phyloP scores from a whole-genome alignment of 2,329 filamentous ascomycete genomes.

The Sclerotinia trifoliorum region DNA sequence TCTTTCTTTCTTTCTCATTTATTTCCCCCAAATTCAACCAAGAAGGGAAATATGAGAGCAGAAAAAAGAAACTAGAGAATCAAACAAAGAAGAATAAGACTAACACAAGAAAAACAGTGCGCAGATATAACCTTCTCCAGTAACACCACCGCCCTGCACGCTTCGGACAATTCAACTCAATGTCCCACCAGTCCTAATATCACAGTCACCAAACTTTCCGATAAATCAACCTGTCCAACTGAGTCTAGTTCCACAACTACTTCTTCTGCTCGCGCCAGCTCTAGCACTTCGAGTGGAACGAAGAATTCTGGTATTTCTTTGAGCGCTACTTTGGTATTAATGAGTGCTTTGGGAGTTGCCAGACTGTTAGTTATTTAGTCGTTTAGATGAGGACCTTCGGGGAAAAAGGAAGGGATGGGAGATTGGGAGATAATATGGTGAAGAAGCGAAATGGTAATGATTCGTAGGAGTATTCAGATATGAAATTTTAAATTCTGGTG shows the following conservation, averaged over 20 bases:
- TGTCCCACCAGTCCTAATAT: constrained; percentile 10
- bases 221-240: not conserved
- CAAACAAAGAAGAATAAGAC: no score
- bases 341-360: not conserved
- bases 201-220: not conserved
- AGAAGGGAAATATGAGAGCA: not conserved
- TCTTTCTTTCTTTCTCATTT: no score
- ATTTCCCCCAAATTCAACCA: no score
- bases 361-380: not conserved
- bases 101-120: not conserved
- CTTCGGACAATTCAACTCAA: not conserved
- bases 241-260: not conserved
- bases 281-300: not conserved
- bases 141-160: not conserved
- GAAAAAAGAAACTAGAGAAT: not conserved
- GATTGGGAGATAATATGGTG: not conserved
- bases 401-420: not conserved
- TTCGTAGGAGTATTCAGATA: not conserved
- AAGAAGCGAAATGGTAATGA: not conserved
- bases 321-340: not conserved
- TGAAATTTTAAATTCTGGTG: not conserved
- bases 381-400: not conserved
- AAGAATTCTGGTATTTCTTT: not conserved
- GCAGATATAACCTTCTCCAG: constrained; percentile 19
- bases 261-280: not conserved